These are phyloP conservation scores for Rhizoctonia solani DNA, from an alignment of 1,284 basidiomycete genomes.

Conservation along the genomic window DNA sequence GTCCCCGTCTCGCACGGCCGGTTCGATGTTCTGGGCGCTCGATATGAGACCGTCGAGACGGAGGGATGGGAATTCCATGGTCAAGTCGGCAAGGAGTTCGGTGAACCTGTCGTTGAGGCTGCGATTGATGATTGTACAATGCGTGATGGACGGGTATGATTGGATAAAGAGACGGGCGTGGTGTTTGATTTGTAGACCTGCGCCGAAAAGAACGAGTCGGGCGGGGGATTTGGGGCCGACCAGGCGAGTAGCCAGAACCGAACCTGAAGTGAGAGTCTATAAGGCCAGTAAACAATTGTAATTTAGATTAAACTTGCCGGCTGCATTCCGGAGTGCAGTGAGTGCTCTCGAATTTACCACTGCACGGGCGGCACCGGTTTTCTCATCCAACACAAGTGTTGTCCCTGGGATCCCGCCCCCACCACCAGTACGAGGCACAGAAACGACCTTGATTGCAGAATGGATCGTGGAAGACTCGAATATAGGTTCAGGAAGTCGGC, in stretches of 20 bases:
- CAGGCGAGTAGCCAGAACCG: constrained; percentile 66
- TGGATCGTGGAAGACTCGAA: constrained; percentile 41
- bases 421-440: constrained; percentile 55
- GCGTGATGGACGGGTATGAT: constrained; percentile 58
- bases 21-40: constrained; percentile 40
- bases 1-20: constrained; percentile 51
- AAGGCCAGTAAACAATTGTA: not conserved
- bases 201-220: constrained; percentile 70
- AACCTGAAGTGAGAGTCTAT: constrained; percentile 54
- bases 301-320: constrained; percentile 54
- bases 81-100: constrained; percentile 51
- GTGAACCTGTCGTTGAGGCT: constrained; percentile 57
- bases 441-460: constrained; percentile 73
- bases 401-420: constrained; percentile 70
- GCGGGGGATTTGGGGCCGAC: constrained; percentile 51
- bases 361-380: constrained; percentile 65
- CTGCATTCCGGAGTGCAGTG: constrained; percentile 80
- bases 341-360: constrained; percentile 75
- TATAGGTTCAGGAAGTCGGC: constrained; percentile 50
- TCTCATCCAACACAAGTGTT: constrained; percentile 75
- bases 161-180: constrained; percentile 68
- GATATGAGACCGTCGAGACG: constrained; percentile 37
- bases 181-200: constrained; percentile 68
- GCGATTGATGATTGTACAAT: constrained; percentile 68
- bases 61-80: constrained; percentile 50